Conservation (phyloP, 257 asterid species). For the Petunia secreta region DNA sequence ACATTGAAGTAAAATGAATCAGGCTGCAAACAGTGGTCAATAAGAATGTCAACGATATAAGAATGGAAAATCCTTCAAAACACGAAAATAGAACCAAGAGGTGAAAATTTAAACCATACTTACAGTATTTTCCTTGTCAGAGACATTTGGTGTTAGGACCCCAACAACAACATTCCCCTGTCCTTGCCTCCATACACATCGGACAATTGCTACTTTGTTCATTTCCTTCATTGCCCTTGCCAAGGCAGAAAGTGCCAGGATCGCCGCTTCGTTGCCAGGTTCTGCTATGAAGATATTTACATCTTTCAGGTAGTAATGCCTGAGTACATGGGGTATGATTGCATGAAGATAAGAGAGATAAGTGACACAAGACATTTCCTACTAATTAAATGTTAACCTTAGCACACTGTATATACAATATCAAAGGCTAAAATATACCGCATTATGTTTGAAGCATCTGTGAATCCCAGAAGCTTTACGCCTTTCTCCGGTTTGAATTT, state of each 20-base stretch:
- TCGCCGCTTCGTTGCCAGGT: slow-evolving; percentile 78
- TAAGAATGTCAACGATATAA: slow-evolving; percentile 8
- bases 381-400: slow-evolving; percentile 23
- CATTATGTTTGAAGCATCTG: slow-evolving; percentile 84
- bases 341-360: slow-evolving; percentile 26
- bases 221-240: slow-evolving; percentile 93
- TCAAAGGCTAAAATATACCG: slow-evolving; percentile 55
- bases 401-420: slow-evolving; percentile 22
- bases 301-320: slow-evolving; percentile 95
- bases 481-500: slow-evolving; percentile 95
- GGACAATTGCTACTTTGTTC: slow-evolving; percentile 85
- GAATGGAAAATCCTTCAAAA: neutral
- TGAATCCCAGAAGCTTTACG: slow-evolving; percentile 90
- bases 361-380: slow-evolving; percentile 12
- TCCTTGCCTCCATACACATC: slow-evolving; percentile 99
- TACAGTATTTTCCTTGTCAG: slow-evolving; percentile 67
- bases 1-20: slow-evolving; percentile 95
- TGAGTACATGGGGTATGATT: slow-evolving; percentile 40
- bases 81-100: neutral
- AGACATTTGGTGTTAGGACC: slow-evolving; percentile 80
- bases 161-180: slow-evolving; percentile 89
- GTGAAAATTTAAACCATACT: slow-evolving; percentile 36
- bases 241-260: slow-evolving; percentile 77
- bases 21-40: slow-evolving; percentile 49
- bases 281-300: slow-evolving; percentile 89